Base-by-base conservation (phyloP, 257 asterid species). In the Primulina eburnea region DNA sequence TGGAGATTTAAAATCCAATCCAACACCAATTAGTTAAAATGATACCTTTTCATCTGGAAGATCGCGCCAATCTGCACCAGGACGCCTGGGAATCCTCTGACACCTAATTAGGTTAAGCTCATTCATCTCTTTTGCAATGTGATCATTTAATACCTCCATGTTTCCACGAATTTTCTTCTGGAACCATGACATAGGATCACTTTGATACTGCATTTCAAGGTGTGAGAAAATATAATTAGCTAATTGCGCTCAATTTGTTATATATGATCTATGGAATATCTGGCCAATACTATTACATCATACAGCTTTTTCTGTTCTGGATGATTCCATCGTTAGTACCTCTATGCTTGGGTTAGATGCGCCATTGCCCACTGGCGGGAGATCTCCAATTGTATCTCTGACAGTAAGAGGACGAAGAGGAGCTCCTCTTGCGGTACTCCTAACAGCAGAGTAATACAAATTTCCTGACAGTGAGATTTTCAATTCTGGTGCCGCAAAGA, bases 51-150 rank as follows among this genome's bases (percentile, higher is more conserved):
- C 97, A 40, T 89, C 95, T 17, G 96, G 95, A 77, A 93, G 95
- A 77, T 93, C 95, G 50, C 98, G 91, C 96, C 98, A 92, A 75
- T 90, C 98, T 64, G 86, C 80, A 35, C 97, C 98, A 60, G 96
- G 90, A 37, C 91, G 87, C 81, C 74, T 85, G 78, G 98, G 98
- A 52, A 92, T 90, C 76, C 80, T 81, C 82, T 87, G 87, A 71
- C 97, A 93, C 81, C 99, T 85, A 67, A 89, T 84, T 33, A 83
- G 81, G 75, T 90, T 92, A 35, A 92, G 95, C 71, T 87, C 98
- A 11, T 78, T 93, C 97, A 93, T 88, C 77, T 90, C 98, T 80
- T 93, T 93, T 4, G 97, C 75, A 60, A 90, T 80, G 74, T 90
- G 98, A 81, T 90, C 97, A n/a, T 72, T 75, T 67, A 93, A 79